Evolutionary conservation across 441 rosid species (phyloP).

Genomic region (Erysimum cheiri): DNA sequence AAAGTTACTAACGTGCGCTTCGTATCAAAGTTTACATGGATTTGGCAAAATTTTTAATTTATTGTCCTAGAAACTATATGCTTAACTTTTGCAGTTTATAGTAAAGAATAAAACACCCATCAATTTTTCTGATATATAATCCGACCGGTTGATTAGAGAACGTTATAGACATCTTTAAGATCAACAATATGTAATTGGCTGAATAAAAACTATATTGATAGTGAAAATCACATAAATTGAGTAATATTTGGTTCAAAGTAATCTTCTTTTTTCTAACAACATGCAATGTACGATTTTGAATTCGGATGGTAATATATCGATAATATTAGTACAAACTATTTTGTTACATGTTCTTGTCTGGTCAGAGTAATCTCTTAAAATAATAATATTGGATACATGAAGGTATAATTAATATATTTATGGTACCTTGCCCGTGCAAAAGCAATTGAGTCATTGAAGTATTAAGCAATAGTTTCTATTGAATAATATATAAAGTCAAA

Average conservation of each 20-base stretch:
- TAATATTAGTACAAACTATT: background rate
- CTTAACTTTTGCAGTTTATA: background rate
- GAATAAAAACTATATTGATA: background rate
- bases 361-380: background rate
- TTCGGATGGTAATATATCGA: background rate
- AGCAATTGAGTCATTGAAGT: constrained; percentile 30
- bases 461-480: constrained; percentile 29
- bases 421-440: constrained; percentile 35
- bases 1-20: constrained; percentile 30
- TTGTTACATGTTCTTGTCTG: background rate
- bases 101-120: background rate
- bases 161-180: background rate
- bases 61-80: background rate
- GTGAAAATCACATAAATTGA: background rate
- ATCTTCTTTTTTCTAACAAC: background rate
- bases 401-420: background rate
- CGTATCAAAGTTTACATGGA: constrained; percentile 33
- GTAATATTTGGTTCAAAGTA: background rate
- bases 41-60: constrained; percentile 15
- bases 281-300: background rate
- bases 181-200: background rate
- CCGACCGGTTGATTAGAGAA: background rate
- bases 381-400: background rate
- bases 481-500: constrained; percentile 31
- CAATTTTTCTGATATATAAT: constrained; percentile 2